Evolutionary conservation across 306 rosid species (phyloP), one percentile per base, ranked within the genome.

Genomic region (Cicer cuneatum): DNA sequence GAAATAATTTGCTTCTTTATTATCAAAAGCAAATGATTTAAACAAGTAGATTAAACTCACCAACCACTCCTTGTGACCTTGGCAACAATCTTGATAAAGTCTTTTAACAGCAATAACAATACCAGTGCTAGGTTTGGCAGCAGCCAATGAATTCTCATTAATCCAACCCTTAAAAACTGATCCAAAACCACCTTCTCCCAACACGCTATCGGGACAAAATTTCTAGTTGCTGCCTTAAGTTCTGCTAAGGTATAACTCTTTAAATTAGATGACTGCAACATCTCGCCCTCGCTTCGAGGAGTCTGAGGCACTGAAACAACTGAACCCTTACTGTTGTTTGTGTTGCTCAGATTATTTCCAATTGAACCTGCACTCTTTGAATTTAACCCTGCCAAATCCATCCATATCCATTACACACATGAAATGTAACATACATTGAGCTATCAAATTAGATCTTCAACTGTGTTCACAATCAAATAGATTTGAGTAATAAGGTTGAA

Each of bases 81-180:
- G 94, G 3, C 65, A 74, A 58, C 89, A 57, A 52, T 87, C 88
- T 72, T 77, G 88, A 70, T 87, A 78, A 39, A 89, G 91, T 79
- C 86, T 89, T 75, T 89, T 89, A 39, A 89, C 91, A 47, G 94
- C 91, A 72, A 89, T 75, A 72, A 78, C 82, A 40, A 87, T 71
- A 52, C 94, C 91, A 19, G 91, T 80, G 54, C 89, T 89, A 2
- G 94, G 89, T 73, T 78, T 89, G 63, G 89, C 14, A 69, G 94
- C 83, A 47, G 67, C 77, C 71, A 81, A 54, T 8, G 87, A 58
- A 64, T 83, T 66, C 71, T 89, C 88, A 69, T 87, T 87, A 10
- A 89, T 87, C 94, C 94, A 89, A 37, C 94, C 94, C 71, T 87
- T 89, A 74, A 83, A 89, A 61, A 89, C 91, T 11, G 89, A 89